Conservation (phyloP, 2,329 filamentous ascomycete genomes). For the Beauveria rudraprayagi region DNA sequence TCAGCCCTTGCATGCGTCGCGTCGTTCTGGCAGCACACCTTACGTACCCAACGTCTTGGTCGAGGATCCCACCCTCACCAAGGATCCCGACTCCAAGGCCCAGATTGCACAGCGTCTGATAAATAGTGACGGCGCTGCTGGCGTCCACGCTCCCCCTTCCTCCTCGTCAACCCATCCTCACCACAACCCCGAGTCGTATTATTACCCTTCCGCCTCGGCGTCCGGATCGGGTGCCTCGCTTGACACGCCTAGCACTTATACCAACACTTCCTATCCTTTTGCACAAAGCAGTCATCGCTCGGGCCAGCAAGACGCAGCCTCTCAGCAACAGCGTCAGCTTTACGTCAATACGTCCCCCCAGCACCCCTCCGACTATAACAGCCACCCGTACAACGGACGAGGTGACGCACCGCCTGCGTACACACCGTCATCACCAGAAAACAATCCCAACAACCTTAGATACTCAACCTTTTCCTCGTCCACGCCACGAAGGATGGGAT, state of each 20-base stretch:
- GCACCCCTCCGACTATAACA: neutral
- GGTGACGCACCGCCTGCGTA: constrained; percentile 44
- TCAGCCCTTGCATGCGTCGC: constrained; percentile 14
- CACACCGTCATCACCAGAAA: constrained; percentile 25
- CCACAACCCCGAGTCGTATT: constrained; percentile 3
- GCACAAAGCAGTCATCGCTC: constrained; percentile 13
- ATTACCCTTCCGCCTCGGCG: neutral
- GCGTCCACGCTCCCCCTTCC: neutral
- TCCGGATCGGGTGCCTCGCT: constrained; percentile 9
- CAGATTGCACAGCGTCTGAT: constrained; percentile 32
- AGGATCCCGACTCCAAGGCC: constrained; percentile 31
- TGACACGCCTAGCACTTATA: constrained; percentile 5
- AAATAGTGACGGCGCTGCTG: constrained; percentile 18
- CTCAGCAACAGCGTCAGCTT: constrained; percentile 8
- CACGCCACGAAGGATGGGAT: constrained; percentile 30
- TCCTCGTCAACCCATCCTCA: constrained; percentile 13
- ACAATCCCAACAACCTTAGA: constrained; percentile 29
- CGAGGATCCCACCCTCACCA: constrained; percentile 37
- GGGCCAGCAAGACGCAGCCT: constrained; percentile 4
- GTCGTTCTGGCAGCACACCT: constrained; percentile 29
- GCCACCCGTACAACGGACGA: constrained; percentile 15
- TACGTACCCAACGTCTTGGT: constrained; percentile 41
- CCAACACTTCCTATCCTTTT: constrained; percentile 5
- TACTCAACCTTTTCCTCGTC: constrained; percentile 37
- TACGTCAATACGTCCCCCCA: constrained; percentile 2